Base-by-base conservation (phyloP, 2,329 filamentous ascomycete species). In the Cytospora chrysosperma region DNA sequence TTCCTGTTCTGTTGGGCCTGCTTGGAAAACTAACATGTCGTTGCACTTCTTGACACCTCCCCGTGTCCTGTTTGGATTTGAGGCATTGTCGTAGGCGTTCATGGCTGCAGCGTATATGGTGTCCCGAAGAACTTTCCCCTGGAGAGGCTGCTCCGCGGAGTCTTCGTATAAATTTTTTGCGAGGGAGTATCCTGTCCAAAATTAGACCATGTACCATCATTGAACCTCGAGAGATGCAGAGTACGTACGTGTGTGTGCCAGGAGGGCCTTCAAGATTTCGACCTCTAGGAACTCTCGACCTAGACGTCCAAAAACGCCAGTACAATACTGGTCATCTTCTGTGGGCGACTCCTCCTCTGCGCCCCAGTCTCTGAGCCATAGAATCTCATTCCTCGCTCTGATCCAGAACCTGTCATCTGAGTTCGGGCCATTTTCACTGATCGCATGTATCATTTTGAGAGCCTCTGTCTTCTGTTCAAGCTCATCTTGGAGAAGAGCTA, bases 321-420 rank as follows among this genome's bases (percentile, higher is more conserved):
- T 76, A 28, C 75, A 78, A 24, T 70, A 71, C 24, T 67, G 58
- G n/a, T 68, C 67, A 3, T 67, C 49, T 3, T 62, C 63, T 24
- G 68, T 67, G 32, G 56, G 65, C 27, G 73, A 68, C 63, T 75
- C 71, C 60, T 82, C 76, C 64, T 83, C 79, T 27, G 81, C 80
- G 37, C 88, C 88, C 90, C 90, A 93, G 70, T 84, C 83, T 71
- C 87, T 86, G 32, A 94, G 79, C 91, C 91, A 94, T 4, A 92
- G 72, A 10, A 93, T 74, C 69, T 88, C 86, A 50, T 83, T 82
- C 63, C 90, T 82, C 15, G 84, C 81, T 59, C 77, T 79, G 28
- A 81, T 76, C 88, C 88, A 91, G 65, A 84, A 85, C 37, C 80
- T 80, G 64, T 91, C 87, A 59, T 91, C 86, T 40, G 81, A 82